phyloP scores from a whole-genome alignment of 2,329 filamentous ascomycete genomes.

The Diplodia seriata region DNA sequence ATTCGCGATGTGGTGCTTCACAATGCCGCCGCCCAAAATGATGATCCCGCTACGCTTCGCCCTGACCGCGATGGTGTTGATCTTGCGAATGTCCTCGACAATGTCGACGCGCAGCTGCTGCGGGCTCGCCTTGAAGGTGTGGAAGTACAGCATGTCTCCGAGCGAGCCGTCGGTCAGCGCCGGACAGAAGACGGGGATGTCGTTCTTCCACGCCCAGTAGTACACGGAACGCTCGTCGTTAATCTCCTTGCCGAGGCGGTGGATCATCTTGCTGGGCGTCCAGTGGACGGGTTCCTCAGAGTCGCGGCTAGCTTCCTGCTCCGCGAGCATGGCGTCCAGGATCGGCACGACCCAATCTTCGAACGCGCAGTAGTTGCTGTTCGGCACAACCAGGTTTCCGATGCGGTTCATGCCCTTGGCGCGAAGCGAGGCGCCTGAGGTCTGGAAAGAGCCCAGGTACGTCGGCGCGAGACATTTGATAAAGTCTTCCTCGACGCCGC shows the following conservation, averaged over 20 bases:
- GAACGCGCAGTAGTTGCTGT: constrained; percentile 96
- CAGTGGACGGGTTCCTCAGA: constrained; percentile 76
- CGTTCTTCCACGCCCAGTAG: constrained; percentile 97
- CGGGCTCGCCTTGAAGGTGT: constrained; percentile 90
- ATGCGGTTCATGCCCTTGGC: constrained; percentile 92
- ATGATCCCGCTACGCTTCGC: constrained; percentile 94
- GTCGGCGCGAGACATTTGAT: constrained; percentile 98
- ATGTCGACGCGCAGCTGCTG: constrained; percentile 85
- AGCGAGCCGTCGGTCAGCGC: constrained; percentile 93
- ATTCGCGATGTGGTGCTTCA: constrained; percentile 99
- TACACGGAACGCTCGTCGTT: constrained; percentile 90
- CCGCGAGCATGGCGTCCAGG: constrained; percentile 89
- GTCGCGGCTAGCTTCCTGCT: constrained; percentile 82
- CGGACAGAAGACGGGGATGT: constrained; percentile 96
- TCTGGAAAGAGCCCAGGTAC: constrained; percentile 86
- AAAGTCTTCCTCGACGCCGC: constrained; percentile 94
- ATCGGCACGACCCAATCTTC: constrained; percentile 98
- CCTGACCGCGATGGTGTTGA: constrained; percentile 89
- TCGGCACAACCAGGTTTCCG: constrained; percentile 93
- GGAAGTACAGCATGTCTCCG: constrained; percentile 98
- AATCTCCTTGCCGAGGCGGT: constrained; percentile 89
- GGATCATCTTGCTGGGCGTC: constrained; percentile 93
- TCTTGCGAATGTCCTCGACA: constrained; percentile 88
- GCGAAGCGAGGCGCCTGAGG: constrained; percentile 77
- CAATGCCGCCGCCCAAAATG: constrained; percentile 89